Evolutionary conservation across 768 basidiomycete species (phyloP).

Genomic region (Leccinum aurantiacum): DNA sequence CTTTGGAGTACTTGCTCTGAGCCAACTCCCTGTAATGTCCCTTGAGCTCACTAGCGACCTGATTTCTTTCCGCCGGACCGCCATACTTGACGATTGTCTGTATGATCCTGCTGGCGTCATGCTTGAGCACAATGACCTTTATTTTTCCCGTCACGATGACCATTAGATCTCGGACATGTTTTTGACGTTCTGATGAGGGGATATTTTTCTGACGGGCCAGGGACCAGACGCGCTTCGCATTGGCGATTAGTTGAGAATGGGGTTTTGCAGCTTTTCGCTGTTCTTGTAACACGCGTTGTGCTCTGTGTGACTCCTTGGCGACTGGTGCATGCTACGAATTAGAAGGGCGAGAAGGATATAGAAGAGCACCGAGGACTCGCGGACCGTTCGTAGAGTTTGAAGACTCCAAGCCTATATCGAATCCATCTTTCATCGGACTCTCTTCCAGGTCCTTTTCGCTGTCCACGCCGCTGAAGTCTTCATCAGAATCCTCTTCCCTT

Average conservation of each 20-base stretch:
- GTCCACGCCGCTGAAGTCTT: constrained; percentile 35
- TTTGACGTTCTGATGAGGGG: constrained; percentile 65
- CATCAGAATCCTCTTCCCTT: constrained; percentile 38
- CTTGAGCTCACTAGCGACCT: constrained; percentile 81
- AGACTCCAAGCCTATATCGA: constrained; percentile 27
- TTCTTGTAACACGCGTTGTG: constrained; percentile 61
- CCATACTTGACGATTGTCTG: constrained; percentile 85
- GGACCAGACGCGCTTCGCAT: constrained; percentile 79
- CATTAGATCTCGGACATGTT: constrained; percentile 75
- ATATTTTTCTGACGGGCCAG: constrained; percentile 73
- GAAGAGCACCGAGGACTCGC: constrained; percentile 15
- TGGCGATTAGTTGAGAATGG: constrained; percentile 62
- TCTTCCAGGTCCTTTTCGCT: constrained; percentile 30
- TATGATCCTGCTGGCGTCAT: constrained; percentile 86
- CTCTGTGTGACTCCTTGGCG: constrained; percentile 68
- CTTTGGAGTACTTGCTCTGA: constrained; percentile 91
- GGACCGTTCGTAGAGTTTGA: constrained; percentile 62
- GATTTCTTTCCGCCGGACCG: constrained; percentile 66
- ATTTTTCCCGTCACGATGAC: constrained; percentile 75
- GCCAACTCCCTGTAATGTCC: constrained; percentile 76
- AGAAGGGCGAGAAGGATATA: constrained; percentile 5
- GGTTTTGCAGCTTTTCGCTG: constrained; percentile 79
- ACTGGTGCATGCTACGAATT: constrained; percentile 38
- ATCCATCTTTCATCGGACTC: constrained; percentile 30
- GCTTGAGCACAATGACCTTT: constrained; percentile 85